Percentiles rank a stretch among this genome's conserved stretches.
These are phyloP conservation scores for Phytopythium litorale DNA, from an alignment of 352 stramenopile genomes.

Conservation along the genomic window DNA sequence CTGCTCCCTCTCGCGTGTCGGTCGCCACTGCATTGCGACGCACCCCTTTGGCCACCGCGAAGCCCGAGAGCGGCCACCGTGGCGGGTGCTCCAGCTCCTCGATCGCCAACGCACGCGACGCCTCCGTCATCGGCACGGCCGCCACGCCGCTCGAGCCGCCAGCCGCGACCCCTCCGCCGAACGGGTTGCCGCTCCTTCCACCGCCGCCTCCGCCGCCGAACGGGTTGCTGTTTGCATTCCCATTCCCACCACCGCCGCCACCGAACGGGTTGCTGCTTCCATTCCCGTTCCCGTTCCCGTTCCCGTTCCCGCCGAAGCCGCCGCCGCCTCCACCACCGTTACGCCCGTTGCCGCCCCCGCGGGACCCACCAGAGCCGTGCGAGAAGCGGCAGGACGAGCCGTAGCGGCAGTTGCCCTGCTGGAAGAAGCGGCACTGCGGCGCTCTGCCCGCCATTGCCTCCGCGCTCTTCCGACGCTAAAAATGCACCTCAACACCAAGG, in stretches of 20 bases:
- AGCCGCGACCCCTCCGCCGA: slow-evolving; percentile 3
- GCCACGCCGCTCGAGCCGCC: not conserved
- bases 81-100: slow-evolving; percentile 53
- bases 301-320: slow-evolving; percentile 10
- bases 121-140: slow-evolving; percentile 36
- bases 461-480: too few species aligned
- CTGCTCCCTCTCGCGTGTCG: too few species aligned
- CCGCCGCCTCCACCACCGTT: slow-evolving; percentile 8
- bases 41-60: slow-evolving; percentile 59
- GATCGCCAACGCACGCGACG: slow-evolving; percentile 38
- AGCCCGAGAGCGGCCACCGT: slow-evolving; percentile 63
- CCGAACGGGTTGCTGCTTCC: slow-evolving; percentile 16
- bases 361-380: slow-evolving; percentile 28
- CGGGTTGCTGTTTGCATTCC: slow-evolving; percentile 9
- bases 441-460: not conserved
- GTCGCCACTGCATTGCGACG: slow-evolving; percentile 4
- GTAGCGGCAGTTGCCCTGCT: slow-evolving; percentile 67
- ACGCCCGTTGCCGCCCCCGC: slow-evolving; percentile 2
- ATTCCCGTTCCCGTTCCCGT: slow-evolving; percentile 7
- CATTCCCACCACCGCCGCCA: slow-evolving; percentile 13
- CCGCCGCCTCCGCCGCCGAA: slow-evolving; percentile 9
- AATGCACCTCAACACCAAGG: too few species aligned
- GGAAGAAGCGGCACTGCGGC: slow-evolving; percentile 67
- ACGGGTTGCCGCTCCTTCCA: slow-evolving; percentile 7
- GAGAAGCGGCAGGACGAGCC: slow-evolving; percentile 65